A percentile compares a stretch with the other conserved stretches of the same genome.
phyloP scores from a whole-genome alignment of 1,139 yeast genomes.

The Saccharomycopsis hybrid region DNA sequence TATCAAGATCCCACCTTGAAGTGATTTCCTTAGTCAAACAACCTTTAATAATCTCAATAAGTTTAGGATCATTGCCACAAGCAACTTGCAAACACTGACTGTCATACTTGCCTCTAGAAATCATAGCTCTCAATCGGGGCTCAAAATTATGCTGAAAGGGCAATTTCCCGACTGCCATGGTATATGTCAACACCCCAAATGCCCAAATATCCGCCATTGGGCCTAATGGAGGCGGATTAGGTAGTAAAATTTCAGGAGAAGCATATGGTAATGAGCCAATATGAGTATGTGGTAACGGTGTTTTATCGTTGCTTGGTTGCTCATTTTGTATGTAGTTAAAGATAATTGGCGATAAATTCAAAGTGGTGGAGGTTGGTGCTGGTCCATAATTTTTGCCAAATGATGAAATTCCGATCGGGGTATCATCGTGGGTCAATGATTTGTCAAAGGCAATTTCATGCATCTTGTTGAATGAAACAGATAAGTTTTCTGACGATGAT shows the following conservation, averaged over 20 bases:
- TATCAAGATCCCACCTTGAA: conserved; percentile 44
- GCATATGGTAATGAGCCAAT: conserved; percentile 93
- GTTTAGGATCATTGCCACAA: conserved; percentile 26
- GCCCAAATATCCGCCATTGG: conserved; percentile 90
- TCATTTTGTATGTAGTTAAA: conserved; percentile 19
- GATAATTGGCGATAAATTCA: conserved; percentile 18
- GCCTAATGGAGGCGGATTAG: conserved; percentile 62
- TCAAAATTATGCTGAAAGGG: conserved; percentile 83
- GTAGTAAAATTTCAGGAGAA: conserved; percentile 72
- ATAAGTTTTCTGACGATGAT: conserved; percentile 34
- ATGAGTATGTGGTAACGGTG: conserved; percentile 48
- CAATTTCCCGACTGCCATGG: conserved; percentile 65
- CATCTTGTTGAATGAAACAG: conserved; percentile 15
- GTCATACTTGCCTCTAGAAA: conserved; percentile 61
- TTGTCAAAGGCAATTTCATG: conserved; percentile 25
- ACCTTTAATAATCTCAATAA: conserved; percentile 44
- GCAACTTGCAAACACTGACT: conserved; percentile 35
- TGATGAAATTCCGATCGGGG: conserved; percentile 27
- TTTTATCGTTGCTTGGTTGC: conserved; percentile 21
- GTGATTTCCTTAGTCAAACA: conserved; percentile 49
- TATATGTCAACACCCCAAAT: conserved; percentile 68
- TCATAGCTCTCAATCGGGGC: conserved; percentile 69
- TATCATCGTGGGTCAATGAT: conserved; percentile 29
- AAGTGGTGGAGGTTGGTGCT: conserved; percentile 26
- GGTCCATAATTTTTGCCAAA: conserved; percentile 28